Conservation (phyloP, 169 alveolate species). For the Plasmodium cynomolgi region DNA sequence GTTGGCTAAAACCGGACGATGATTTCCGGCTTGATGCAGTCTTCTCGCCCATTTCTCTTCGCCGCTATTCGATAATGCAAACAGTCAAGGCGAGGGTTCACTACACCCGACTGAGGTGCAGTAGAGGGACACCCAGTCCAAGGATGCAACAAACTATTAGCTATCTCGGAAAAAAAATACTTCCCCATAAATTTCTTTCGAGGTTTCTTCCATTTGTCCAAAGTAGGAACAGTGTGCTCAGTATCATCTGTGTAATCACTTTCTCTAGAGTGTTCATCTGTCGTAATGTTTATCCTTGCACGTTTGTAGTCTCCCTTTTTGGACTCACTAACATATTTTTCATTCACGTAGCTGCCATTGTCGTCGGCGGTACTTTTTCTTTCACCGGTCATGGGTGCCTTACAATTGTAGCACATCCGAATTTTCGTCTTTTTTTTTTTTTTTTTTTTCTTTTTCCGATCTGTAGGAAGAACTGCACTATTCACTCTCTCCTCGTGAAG, state of each 20-base stretch:
- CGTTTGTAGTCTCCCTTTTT: conserved; percentile 3
- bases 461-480: background rate
- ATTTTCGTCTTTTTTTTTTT: background rate
- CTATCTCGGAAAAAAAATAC: conserved; percentile 59
- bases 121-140: background rate
- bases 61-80: background rate
- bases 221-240: background rate
- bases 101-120: background rate
- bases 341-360: background rate
- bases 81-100: background rate
- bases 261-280: conserved; percentile 4
- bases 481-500: background rate
- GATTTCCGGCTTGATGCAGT: conserved; percentile 21
- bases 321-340: background rate
- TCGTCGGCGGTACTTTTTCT: background rate
- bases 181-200: conserved; percentile 68
- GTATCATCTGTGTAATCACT: background rate
- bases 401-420: background rate
- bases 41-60: background rate
- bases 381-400: background rate
- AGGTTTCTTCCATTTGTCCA: conserved; percentile 6
- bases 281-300: conserved; percentile 8
- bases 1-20: conserved; percentile 15
- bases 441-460: background rate
- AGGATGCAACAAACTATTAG: conserved; percentile 12